A percentile compares a stretch with the other conserved stretches of the same genome.
These are phyloP conservation scores for Chytriomyces confervae DNA, from an alignment of 192 early-diverging fungal genomes.

Conservation along the genomic window DNA sequence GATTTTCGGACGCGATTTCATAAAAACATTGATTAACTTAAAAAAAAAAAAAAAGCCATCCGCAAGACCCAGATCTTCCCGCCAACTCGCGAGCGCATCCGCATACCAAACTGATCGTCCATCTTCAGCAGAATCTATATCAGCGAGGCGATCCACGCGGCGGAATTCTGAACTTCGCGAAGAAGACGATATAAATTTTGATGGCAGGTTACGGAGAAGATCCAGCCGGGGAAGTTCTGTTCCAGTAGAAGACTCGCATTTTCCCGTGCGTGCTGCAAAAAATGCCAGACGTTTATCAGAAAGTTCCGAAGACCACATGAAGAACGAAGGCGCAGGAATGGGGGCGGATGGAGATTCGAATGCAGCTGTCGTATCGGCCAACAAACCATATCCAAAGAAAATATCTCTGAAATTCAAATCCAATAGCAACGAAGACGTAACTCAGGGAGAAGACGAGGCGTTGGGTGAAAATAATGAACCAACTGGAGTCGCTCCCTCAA, in stretches of 20 bases:
- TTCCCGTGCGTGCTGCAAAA: not conserved
- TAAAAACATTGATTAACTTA: too few relatives aligned
- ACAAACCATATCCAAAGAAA: conserved; percentile 5
- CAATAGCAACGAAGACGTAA: conserved; percentile 10
- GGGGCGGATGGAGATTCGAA: not conserved
- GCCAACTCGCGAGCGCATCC: too few relatives aligned
- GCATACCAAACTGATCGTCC: not conserved
- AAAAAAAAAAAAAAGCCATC: too few relatives aligned
- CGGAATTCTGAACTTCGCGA: not conserved
- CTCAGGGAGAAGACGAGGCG: not conserved
- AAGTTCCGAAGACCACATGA: not conserved
- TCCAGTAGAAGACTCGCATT: not conserved
- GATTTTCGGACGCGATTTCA: not conserved
- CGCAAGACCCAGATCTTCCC: too few relatives aligned
- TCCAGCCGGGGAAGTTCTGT: too few relatives aligned
- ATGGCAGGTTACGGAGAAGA: too few relatives aligned
- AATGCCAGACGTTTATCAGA: not conserved
- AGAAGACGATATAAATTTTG: not conserved
- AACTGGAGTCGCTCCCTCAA: not conserved
- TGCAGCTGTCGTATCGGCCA: not conserved
- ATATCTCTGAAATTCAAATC: conserved; percentile 10
- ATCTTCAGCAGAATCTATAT: conserved; percentile 1
- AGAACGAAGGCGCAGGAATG: not conserved
- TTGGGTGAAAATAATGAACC: not conserved
- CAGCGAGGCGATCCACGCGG: not conserved